Base-by-base conservation (phyloP, 2,329 filamentous ascomycete species). In the Keithomyces neogunnii region DNA sequence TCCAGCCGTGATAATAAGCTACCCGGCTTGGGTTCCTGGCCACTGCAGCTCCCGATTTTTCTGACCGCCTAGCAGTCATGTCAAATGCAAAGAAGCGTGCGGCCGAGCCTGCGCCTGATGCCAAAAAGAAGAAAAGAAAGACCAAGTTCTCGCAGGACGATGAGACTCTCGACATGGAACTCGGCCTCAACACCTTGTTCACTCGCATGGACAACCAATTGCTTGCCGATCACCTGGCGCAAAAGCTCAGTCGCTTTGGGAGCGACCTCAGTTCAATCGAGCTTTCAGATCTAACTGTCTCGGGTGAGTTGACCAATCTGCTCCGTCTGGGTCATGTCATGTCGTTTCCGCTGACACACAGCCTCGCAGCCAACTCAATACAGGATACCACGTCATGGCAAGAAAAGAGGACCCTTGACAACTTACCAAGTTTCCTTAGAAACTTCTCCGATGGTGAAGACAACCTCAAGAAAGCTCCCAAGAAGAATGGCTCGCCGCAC, bases 261-360 rank as follows among this genome's bases (percentile, higher is more conserved):
- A 82, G 80, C 31, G 86, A 96, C 49, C 68, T 96, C 61, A 96
- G 88, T 59, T 74, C 83, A 1, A 80, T 97, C 40, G 93, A 99
- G 69, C 73, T 95, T 33, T 85, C 88, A 51, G 91, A 96, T 64
- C 74, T 89, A 62, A 84, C 87, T 51, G 76, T 97, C 49, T 83
- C 89, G 58, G 85, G 89, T 90, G 75, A 59, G 73, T 51, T 32
- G 19, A 19, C 19, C 19, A 4, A 39, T 9, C 28, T 26, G 38
- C 19, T 10, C 13, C 45, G n/a, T 33, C 8, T 32, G 46, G 47
- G 19, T 19, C 19, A 19, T 19, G 19, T 19, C 19, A 19, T 19
- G 19, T 19, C 19, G 19, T 19, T 19, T 49, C 5, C 28, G 31
- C 13, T 35, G 11, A 35, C 33, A 19, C 19, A 19, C 28, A 48